Evolutionary conservation across 192 early-diverging fungal genomes (phyloP).

Genomic region (Mycoemilia scoparia): DNA sequence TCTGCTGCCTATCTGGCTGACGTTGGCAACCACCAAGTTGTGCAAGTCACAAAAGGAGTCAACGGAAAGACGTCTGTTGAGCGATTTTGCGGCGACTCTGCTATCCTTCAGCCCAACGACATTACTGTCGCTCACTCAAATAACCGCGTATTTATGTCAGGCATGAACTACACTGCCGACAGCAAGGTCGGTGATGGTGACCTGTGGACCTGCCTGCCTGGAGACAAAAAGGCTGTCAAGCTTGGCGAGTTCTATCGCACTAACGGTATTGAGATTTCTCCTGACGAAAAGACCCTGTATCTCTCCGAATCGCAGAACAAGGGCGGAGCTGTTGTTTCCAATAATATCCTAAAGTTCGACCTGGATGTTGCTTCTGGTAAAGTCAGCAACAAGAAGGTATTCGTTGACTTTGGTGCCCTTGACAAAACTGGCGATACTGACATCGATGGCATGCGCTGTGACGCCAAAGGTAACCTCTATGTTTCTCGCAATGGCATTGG

Average conservation of each 20-base stretch:
- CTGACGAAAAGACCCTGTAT: slow-evolving; percentile 33
- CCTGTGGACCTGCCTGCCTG: slow-evolving; percentile 35
- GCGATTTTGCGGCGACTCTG: slow-evolving; percentile 11
- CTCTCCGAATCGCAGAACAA: slow-evolving; percentile 31
- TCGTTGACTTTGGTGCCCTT: slow-evolving; percentile 28
- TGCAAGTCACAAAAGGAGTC: slow-evolving; percentile 11
- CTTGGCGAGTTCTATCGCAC: slow-evolving; percentile 27
- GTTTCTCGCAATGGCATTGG: slow-evolving; percentile 32
- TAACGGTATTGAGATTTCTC: slow-evolving; percentile 38
- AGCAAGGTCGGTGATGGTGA: slow-evolving; percentile 22
- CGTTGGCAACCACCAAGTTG: slow-evolving; percentile 15
- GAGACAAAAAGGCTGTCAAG: slow-evolving; percentile 7
- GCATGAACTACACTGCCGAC: slow-evolving; percentile 22
- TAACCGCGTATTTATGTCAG: slow-evolving; percentile 18
- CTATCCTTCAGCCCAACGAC: slow-evolving; percentile 31
- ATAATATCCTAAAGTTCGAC: slow-evolving; percentile 27
- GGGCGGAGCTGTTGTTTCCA: slow-evolving; percentile 18
- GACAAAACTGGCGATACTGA: slow-evolving; percentile 24
- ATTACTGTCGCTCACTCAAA: slow-evolving; percentile 23
- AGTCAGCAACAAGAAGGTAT: slow-evolving; percentile 7
- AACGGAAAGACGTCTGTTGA: slow-evolving; percentile 1
- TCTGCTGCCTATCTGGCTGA: slow-evolving; percentile 25
- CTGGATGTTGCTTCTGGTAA: slow-evolving; percentile 16
- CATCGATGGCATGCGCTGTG: slow-evolving; percentile 37
- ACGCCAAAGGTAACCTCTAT: slow-evolving; percentile 32